Conservation (phyloP, 1,284 basidiomycete species). For the Cystobasidiaceae sp. region DNA sequence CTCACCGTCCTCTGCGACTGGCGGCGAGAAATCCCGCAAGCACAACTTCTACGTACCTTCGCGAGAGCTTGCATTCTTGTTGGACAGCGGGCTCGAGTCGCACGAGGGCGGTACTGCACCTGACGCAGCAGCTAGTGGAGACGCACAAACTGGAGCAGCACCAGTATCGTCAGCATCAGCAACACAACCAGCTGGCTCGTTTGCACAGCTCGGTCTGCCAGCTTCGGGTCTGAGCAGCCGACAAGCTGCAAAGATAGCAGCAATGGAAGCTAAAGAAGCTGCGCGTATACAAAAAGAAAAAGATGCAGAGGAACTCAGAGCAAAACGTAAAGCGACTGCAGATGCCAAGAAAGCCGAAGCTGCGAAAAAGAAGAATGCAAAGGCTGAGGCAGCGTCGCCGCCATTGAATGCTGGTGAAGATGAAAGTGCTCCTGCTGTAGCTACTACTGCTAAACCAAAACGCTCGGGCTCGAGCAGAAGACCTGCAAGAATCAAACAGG, state of each 20-base stretch:
- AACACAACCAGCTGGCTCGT: not conserved
- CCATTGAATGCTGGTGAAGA: not conserved
- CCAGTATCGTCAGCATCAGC: not conserved
- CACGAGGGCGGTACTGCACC: not conserved
- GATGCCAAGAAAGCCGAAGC: conserved; percentile 3
- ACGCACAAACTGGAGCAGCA: not conserved
- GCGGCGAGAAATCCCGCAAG: not conserved
- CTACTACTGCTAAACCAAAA: not conserved
- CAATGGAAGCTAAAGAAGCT: conserved; percentile 17
- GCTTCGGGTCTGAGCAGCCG: not conserved
- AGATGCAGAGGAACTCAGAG: conserved; percentile 1
- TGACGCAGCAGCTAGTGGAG: not conserved
- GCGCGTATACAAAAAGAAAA: not conserved
- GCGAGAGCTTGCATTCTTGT: conserved; percentile 1
- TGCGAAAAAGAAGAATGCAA: conserved; percentile 4
- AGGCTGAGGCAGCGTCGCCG: not conserved
- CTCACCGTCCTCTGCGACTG: no score
- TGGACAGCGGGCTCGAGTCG: conserved; percentile 11
- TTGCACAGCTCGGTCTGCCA: not conserved
- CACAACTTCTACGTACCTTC: conserved; percentile 14
- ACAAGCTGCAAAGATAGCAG: conserved; percentile 15
- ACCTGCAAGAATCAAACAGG: not conserved
- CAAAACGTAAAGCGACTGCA: not conserved
- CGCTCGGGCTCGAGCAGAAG: not conserved
- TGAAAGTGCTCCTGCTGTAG: not conserved